These are phyloP conservation scores for Talaromyces sp. DNA, from an alignment of 2,329 filamentous ascomycete genomes.

Conservation along the genomic window DNA sequence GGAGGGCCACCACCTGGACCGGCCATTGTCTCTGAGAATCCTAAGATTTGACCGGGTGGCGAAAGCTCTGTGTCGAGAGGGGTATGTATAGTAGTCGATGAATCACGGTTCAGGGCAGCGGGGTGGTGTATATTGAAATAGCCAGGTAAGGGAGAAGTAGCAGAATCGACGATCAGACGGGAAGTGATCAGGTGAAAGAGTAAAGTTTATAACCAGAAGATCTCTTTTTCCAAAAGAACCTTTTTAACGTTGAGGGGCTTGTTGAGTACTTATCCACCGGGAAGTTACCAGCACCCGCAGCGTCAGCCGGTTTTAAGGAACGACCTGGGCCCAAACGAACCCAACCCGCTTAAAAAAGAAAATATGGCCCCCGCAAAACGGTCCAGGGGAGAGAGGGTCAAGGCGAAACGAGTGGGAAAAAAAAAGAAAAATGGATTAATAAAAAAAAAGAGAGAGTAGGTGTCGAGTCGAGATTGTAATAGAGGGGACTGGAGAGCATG, in stretches of 20 bases:
- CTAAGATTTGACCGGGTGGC: not conserved
- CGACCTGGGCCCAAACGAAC: not conserved
- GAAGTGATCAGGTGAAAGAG: not conserved
- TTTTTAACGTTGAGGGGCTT: conserved; percentile 9
- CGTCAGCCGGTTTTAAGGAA: not conserved
- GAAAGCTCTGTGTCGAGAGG: not conserved
- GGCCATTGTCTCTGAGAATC: conserved; percentile 63
- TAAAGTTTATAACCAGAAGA: conserved; percentile 5
- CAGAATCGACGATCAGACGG: not conserved
- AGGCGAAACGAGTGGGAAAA: not conserved
- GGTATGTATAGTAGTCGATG: not conserved
- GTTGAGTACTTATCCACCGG: conserved; percentile 18
- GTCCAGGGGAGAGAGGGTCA: not conserved
- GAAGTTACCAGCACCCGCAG: conserved; percentile 17
- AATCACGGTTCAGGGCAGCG: no score
- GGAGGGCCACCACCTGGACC: conserved; percentile 93
- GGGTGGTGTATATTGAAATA: no score
- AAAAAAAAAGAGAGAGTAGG: not conserved
- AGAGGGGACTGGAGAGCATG: conserved; percentile 1
- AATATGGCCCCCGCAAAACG: not conserved
- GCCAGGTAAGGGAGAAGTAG: not conserved
- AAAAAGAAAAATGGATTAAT: not conserved
- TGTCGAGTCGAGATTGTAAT: not conserved
- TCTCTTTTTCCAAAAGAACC: conserved; percentile 11
- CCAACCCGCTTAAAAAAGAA: not conserved